Percentiles rank a stretch among this genome's conserved stretches.
phyloP scores from a whole-genome alignment of 2,329 filamentous ascomycete species.

The Claviceps capensis region DNA sequence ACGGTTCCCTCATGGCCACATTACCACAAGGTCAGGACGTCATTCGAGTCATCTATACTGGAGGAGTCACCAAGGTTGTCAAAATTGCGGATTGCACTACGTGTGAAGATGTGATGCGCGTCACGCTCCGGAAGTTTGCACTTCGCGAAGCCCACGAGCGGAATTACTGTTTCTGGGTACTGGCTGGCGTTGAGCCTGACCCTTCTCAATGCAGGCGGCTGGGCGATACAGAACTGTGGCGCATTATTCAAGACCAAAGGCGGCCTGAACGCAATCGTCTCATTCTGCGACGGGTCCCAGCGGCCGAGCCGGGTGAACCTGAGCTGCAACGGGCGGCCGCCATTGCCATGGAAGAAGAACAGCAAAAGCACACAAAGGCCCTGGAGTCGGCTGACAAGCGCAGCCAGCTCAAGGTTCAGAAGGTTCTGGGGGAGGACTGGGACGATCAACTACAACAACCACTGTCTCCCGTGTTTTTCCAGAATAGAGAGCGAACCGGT shows the following conservation, averaged over 20 bases:
- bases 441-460: conserved; percentile 70
- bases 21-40: conserved; percentile 77
- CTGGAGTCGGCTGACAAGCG: conserved; percentile 55
- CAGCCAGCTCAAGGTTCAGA: conserved; percentile 77
- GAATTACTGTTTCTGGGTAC: conserved; percentile 93
- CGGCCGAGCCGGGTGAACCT: conserved; percentile 74
- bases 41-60: conserved; percentile 86
- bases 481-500: conserved; percentile 53
- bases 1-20: conserved; percentile 74
- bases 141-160: conserved; percentile 82
- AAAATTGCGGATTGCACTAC: conserved; percentile 86
- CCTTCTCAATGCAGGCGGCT: conserved; percentile 69
- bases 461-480: conserved; percentile 64
- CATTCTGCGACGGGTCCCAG: conserved; percentile 84
- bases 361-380: conserved; percentile 53
- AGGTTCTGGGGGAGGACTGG: conserved; percentile 78
- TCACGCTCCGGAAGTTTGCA: conserved; percentile 76
- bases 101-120: conserved; percentile 82
- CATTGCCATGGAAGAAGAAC: conserved; percentile 78
- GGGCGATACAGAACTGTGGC: conserved; percentile 76
- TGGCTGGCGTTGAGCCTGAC: conserved; percentile 74
- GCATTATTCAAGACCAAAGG: conserved; percentile 76
- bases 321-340: conserved; percentile 79
- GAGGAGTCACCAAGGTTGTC: conserved; percentile 82
- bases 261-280: conserved; percentile 79